These are phyloP conservation scores for Ascoidea asiatica DNA, from an alignment of 805 yeast genomes.

Conservation along the genomic window DNA sequence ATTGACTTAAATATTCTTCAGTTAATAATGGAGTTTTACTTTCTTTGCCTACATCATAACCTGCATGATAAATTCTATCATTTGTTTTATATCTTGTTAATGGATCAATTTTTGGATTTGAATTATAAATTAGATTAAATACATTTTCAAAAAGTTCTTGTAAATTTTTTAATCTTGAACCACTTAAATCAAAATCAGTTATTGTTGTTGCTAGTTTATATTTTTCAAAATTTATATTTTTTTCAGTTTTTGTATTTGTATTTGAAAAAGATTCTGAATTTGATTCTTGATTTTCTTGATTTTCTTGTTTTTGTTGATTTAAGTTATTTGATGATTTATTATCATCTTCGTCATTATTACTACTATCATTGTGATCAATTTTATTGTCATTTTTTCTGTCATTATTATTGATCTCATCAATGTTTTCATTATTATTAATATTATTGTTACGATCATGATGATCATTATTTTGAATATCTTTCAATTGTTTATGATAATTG, in stretches of 20 bases:
- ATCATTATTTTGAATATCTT: not conserved
- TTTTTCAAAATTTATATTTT: constrained; percentile 7
- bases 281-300: not conserved
- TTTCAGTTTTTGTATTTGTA: not conserved
- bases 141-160: constrained; percentile 29
- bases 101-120: constrained; percentile 30
- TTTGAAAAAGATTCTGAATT: not conserved
- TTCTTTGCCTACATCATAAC: constrained; percentile 26
- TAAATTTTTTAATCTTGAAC: constrained; percentile 20
- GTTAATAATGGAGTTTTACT: constrained; percentile 28
- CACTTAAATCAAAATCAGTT: constrained; percentile 19
- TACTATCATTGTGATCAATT: not conserved
- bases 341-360: not conserved
- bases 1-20: constrained; percentile 37
- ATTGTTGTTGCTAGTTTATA: constrained; percentile 14
- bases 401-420: not conserved
- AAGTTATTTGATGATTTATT: not conserved
- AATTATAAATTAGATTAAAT: constrained; percentile 25
- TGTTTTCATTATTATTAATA: not conserved
- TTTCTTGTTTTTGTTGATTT: not conserved
- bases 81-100: constrained; percentile 30
- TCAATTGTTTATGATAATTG: not conserved
- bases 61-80: constrained; percentile 39
- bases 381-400: not conserved
- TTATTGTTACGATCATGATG: too few relatives aligned